phyloP scores from a whole-genome alignment of 2,329 filamentous ascomycete species.

The Alternaria hordeiaustralica region DNA sequence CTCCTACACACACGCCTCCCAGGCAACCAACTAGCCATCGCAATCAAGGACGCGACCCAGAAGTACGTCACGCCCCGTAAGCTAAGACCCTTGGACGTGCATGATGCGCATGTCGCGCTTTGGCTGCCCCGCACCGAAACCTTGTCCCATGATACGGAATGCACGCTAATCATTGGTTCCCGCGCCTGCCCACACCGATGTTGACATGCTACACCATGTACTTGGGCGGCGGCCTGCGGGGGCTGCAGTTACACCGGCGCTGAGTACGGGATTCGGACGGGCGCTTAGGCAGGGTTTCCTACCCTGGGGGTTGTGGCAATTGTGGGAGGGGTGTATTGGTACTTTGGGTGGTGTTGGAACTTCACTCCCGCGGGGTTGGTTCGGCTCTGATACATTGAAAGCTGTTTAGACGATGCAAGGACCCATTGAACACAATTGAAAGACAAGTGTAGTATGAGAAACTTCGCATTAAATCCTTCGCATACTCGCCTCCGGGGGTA shows the following conservation, averaged over 20 bases:
- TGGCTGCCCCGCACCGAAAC: conserved; percentile 12
- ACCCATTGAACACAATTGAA: not conserved
- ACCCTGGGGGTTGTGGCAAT: not conserved
- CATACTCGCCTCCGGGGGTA: not conserved
- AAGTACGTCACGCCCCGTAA: conserved; percentile 6
- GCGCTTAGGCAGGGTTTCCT: conserved; percentile 11
- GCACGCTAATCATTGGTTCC: conserved; percentile 10
- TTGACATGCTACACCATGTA: not conserved
- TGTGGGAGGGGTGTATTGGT: not conserved
- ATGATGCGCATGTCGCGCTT: conserved; percentile 1
- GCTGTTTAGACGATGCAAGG: not conserved
- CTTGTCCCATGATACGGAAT: conserved; percentile 8
- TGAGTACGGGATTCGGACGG: conserved; percentile 2
- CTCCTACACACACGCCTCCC: not conserved
- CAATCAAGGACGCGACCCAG: conserved; percentile 1
- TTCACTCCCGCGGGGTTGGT: not conserved
- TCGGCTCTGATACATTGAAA: not conserved
- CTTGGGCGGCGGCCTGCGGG: not conserved
- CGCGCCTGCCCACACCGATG: not conserved
- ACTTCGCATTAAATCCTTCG: not conserved
- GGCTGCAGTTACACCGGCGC: not conserved
- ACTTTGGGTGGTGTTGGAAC: not conserved
- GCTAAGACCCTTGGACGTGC: not conserved
- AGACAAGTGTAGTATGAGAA: not conserved
- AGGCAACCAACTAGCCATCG: not conserved